phyloP scores from a whole-genome alignment of 2,329 filamentous ascomycete genomes.

The Cladosporium sp. region DNA sequence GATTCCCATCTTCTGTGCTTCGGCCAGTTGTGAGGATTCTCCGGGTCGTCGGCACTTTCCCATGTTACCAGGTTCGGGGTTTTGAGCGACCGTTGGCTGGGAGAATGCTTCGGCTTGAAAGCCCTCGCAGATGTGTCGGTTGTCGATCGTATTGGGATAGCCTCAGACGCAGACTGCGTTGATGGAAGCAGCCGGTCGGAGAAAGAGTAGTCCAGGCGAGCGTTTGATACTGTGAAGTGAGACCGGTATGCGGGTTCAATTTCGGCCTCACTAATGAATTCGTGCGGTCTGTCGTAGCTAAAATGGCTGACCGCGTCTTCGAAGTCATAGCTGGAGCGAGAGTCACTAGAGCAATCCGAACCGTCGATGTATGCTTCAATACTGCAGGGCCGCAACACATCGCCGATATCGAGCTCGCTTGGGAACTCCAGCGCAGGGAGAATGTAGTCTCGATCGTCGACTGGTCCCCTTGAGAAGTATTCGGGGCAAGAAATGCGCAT shows the following conservation, averaged over 20 bases:
- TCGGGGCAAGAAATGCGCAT: background rate
- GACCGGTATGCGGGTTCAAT: too few relatives aligned
- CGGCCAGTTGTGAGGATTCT: constrained; percentile 42
- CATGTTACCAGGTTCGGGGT: constrained; percentile 38
- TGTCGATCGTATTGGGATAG: background rate
- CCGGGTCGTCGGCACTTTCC: constrained; percentile 38
- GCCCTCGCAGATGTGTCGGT: too few relatives aligned
- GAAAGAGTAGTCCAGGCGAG: background rate
- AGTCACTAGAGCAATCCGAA: background rate
- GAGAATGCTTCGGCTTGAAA: background rate
- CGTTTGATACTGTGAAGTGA: background rate
- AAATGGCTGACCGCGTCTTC: constrained; percentile 9
- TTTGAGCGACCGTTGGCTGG: constrained; percentile 6
- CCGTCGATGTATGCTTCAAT: constrained; percentile 5
- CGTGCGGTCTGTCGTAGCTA: background rate
- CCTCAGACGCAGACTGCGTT: background rate
- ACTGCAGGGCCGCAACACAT: background rate
- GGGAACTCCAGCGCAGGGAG: constrained; percentile 1
- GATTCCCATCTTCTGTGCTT: constrained; percentile 38
- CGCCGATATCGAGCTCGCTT: constrained; percentile 1
- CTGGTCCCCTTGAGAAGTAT: background rate
- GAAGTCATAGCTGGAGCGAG: background rate
- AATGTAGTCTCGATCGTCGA: background rate
- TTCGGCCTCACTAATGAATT: too few relatives aligned
- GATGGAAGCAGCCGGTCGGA: background rate